Conservation (phyloP, 176 grass and related monocot genomes). For the Thinopyrum elongatum region DNA sequence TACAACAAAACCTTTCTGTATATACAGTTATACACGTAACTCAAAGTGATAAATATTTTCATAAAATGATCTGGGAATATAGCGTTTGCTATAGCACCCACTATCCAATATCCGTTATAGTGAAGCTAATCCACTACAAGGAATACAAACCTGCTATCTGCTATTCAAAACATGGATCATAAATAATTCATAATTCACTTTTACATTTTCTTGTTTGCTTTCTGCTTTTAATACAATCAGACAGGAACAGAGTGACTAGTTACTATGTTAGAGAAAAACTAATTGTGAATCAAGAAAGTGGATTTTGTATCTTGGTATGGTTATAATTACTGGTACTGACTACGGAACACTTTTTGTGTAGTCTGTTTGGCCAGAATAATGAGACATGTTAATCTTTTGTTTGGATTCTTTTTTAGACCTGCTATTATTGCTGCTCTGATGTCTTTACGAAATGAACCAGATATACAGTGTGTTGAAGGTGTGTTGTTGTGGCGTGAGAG, state of each 20-base stretch:
- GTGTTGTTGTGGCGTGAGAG: slow-evolving; percentile 58
- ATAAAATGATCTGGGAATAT: not conserved
- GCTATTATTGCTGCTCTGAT: slow-evolving; percentile 27
- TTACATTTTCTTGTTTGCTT: slow-evolving; percentile 4
- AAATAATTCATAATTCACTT: not conserved
- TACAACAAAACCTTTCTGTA: not conserved
- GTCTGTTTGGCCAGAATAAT: not conserved
- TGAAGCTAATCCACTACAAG: not conserved
- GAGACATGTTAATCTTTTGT: not conserved
- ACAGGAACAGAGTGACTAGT: not conserved
- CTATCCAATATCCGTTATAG: not conserved
- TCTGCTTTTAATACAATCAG: not conserved
- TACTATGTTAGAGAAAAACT: slow-evolving; percentile 4
- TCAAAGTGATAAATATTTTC: not conserved
- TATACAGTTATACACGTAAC: not conserved
- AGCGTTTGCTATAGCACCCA: not conserved
- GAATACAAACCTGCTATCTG: not conserved
- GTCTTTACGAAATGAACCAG: slow-evolving; percentile 51
- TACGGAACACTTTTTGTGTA: not conserved
- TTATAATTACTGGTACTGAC: not conserved
- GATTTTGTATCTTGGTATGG: not conserved
- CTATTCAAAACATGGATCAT: not conserved
- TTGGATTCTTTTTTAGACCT: slow-evolving; percentile 4
- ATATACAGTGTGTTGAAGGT: slow-evolving; percentile 79
- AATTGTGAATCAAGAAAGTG: not conserved